Evolutionary conservation across 768 basidiomycete genomes (phyloP), one percentile per base, ranked within the genome.

Genomic region (Lentinula raphanica): DNA sequence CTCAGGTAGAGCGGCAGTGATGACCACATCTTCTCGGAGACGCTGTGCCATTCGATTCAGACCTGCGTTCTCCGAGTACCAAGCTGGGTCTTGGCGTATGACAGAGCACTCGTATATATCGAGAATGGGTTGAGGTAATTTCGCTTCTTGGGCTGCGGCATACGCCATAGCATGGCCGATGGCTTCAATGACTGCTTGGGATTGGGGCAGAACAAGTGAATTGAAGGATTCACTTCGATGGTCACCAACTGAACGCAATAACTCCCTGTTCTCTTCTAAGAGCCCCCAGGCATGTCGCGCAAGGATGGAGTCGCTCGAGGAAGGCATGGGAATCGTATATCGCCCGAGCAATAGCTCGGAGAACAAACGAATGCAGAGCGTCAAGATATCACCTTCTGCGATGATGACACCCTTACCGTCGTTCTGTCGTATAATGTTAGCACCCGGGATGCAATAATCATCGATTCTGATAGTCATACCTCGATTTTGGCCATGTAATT

Each of bases 81-180:
- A 86, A 6, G 82, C 80, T 39, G 80, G 70, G 61, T 85, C 83
- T 60, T 76, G 76, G 57, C 78, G 72, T 54, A 85, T 76, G 36
- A 79, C 74, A 5, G 76, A 74, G 54, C 75, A 77, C 63, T 80
- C 82, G 65, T 82, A 87, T 7, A 86, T 65, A 56, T 84, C 81
- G 31, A 86, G 70, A 28, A 87, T 73, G 17, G 75, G 72, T 61
- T 72, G 69, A 2, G 79, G 78, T 28, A 85, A 64, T 3, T 72
- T 73, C 12, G 72, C 70, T 32, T 71, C 69, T 44, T 77, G 58
- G 17, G 77, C 84, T 17, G 80, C 79, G 5, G 82, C 79, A 64
- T 85, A 85, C 2, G 85, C 82, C 40, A 83, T 71, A 15, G 83
- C 79, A 64, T 86, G 82, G 3, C 86, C 85, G 40, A 87, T 80